Percentiles rank a stretch among this genome's conserved stretches.
phyloP scores from a whole-genome alignment of 257 asterid genomes.

The Scutellaria minor region DNA sequence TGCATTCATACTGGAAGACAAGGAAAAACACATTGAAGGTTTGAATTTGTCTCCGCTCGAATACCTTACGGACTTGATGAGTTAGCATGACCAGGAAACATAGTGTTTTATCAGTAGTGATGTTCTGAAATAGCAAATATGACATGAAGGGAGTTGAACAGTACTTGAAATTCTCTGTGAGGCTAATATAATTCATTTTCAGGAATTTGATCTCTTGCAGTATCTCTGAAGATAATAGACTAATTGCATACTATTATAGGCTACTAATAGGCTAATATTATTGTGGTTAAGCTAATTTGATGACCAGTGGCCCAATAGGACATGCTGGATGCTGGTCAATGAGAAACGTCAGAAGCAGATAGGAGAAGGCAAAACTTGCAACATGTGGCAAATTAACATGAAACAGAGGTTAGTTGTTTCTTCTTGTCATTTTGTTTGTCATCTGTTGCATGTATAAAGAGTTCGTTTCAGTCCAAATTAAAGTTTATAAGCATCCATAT shows the following conservation, averaged over 20 bases:
- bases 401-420: constrained; percentile 14
- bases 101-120: neutral
- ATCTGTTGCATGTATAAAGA: neutral
- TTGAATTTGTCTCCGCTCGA: neutral
- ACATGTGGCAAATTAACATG: neutral
- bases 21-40: no score
- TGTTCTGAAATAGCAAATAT: constrained; percentile 2
- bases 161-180: neutral
- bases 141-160: constrained; percentile 1
- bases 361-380: neutral
- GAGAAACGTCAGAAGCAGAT: constrained; percentile 10
- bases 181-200: constrained; percentile 1
- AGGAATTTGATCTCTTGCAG: neutral
- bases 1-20: no score
- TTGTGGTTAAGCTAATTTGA: constrained; percentile 5
- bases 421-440: neutral
- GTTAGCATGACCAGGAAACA: neutral
- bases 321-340: neutral
- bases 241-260: neutral
- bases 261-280: neutral
- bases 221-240: neutral
- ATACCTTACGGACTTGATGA: constrained; percentile 6
- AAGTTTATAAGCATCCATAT: neutral
- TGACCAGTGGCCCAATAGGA: neutral
- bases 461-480: neutral